phyloP scores from a whole-genome alignment of 2,329 filamentous ascomycete species.

The Fusarium brevicatenulatum region DNA sequence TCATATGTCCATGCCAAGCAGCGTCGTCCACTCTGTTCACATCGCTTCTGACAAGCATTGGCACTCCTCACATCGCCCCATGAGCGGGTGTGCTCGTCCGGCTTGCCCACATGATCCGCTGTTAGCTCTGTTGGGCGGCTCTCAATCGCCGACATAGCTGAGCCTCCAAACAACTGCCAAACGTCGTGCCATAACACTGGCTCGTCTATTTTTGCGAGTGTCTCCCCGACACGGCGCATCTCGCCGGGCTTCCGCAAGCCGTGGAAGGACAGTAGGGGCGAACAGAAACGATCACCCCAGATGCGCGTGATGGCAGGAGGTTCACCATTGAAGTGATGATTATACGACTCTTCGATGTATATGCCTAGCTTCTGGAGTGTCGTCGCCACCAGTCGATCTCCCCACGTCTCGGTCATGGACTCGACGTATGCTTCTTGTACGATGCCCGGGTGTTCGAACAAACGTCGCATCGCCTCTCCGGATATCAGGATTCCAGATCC shows the following conservation, averaged over 20 bases:
- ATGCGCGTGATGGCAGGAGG: conserved; percentile 60
- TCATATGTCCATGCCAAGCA: conserved; percentile 66
- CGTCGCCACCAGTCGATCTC: conserved; percentile 64
- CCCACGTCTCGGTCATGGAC: conserved; percentile 63
- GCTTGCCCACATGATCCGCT: conserved; percentile 62
- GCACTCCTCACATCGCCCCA: conserved; percentile 51
- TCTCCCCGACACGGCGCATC: conserved; percentile 58
- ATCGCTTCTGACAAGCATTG: conserved; percentile 57
- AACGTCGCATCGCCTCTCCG: conserved; percentile 57
- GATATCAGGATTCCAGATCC: conserved; percentile 66
- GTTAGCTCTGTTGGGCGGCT: conserved; percentile 50
- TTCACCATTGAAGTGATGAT: conserved; percentile 66
- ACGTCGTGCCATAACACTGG: conserved; percentile 63
- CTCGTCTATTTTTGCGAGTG: conserved; percentile 51
- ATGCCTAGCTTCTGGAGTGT: conserved; percentile 64
- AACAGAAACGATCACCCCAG: conserved; percentile 61
- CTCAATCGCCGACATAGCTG: conserved; percentile 52
- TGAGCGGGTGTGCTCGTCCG: conserved; percentile 55
- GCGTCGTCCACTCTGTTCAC: conserved; percentile 49
- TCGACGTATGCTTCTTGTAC: conserved; percentile 57
- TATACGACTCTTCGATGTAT: conserved; percentile 65
- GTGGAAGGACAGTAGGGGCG: conserved; percentile 66
- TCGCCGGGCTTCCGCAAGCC: conserved; percentile 56
- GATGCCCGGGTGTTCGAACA: conserved; percentile 56
- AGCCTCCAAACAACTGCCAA: conserved; percentile 59